Conservation (phyloP, 148 eudicot genomes). For the Selenicereus undatus region DNA sequence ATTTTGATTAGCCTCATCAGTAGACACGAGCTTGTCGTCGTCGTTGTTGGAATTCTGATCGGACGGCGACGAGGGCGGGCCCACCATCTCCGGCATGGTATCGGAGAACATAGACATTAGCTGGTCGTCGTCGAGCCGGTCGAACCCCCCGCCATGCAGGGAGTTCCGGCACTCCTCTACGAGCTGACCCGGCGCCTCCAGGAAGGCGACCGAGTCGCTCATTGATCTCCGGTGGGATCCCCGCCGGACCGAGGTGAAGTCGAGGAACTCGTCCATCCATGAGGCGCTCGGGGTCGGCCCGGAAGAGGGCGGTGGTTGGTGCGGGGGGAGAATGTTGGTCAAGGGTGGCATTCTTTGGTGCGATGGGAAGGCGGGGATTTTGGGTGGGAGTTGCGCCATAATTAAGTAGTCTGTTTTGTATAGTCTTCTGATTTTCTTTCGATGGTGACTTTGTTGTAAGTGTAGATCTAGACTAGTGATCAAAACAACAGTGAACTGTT, state of each 20-base stretch:
- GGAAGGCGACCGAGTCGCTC: constrained; percentile 77
- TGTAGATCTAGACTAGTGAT: too few relatives aligned
- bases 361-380: constrained; percentile 50
- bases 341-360: constrained; percentile 52
- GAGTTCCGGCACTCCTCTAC: constrained; percentile 35
- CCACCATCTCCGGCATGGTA: constrained; percentile 12
- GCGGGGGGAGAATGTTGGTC: constrained; percentile 11
- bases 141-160: constrained; percentile 36
- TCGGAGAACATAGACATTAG: constrained; percentile 79
- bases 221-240: constrained; percentile 63
- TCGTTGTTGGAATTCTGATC: constrained; percentile 42
- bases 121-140: constrained; percentile 70
- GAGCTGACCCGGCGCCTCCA: constrained; percentile 42
- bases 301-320: constrained; percentile 22
- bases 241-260: constrained; percentile 62
- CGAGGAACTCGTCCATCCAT: constrained; percentile 94
- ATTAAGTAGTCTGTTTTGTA: neutral
- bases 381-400: constrained; percentile 86
- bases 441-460: too few relatives aligned
- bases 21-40: constrained; percentile 20
- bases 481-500: too few relatives aligned
- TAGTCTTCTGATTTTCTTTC: neutral
- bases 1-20: constrained; percentile 11
- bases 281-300: constrained; percentile 14
- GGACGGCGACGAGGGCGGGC: constrained; percentile 28